A percentile compares a stretch with the other conserved stretches of the same genome.
These are phyloP conservation scores for Diddensiella santjacobensis DNA, from an alignment of 805 yeast genomes.

Conservation along the genomic window DNA sequence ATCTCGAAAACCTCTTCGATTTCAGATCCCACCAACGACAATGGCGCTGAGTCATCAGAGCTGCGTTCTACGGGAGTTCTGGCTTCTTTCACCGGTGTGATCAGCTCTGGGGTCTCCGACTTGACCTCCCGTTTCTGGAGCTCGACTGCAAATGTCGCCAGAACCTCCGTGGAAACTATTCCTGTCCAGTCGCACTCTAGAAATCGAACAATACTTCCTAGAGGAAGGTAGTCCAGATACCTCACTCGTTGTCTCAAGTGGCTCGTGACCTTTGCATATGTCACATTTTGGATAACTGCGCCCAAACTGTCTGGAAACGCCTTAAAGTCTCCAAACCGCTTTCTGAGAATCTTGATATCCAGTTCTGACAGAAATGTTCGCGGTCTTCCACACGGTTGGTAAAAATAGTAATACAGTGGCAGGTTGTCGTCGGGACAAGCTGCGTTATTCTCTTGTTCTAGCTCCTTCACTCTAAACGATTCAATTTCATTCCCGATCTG, in stretches of 20 bases:
- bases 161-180: conserved; percentile 31
- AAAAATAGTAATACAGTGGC: conserved; percentile 13
- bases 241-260: conserved; percentile 4
- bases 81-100: no score
- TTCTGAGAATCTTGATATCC: conserved; percentile 10
- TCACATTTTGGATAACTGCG: background rate
- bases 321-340: conserved; percentile 4
- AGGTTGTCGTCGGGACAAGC: background rate
- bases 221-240: conserved; percentile 14
- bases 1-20: no score
- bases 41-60: background rate
- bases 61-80: background rate
- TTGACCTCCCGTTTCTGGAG: conserved; percentile 21
- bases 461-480: background rate
- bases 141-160: conserved; percentile 26
- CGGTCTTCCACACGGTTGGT: conserved; percentile 7
- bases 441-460: background rate
- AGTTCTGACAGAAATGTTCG: conserved; percentile 7
- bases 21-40: background rate
- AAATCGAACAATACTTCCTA: conserved; percentile 9
- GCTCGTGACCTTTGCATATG: background rate
- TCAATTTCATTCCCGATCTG: background rate
- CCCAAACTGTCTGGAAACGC: conserved; percentile 7
- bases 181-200: conserved; percentile 55
- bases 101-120: background rate